Evolutionary conservation across 2,329 filamentous ascomycete genomes (phyloP), one percentile per base, ranked within the genome.

Genomic region (Aspergillus caelatus): DNA sequence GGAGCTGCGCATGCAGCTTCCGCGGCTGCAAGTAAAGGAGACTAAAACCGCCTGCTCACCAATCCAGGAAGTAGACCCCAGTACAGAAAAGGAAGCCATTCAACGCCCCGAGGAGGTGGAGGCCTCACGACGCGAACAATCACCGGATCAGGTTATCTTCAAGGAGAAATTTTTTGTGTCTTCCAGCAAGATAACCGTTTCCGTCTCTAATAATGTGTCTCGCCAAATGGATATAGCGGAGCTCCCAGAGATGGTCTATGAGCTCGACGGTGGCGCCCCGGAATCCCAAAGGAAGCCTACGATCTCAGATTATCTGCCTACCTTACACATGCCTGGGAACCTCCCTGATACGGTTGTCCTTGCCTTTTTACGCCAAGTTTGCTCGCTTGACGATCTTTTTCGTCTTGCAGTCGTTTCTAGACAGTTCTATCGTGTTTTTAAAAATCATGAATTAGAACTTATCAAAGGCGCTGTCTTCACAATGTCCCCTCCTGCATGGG

Each of bases 401-500:
- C 81, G 81, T 39, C 79, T 83, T 4, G 85, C 84, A 5, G 74
- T 83, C 9, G 78, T 87, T 54, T 87, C 85, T 70, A 80, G 79
- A 55, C 83, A 82, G 23, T 88, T 88, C 74, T 87, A 87, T 68
- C 78, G 78, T 4, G 81, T 86, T 0, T 89, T 86, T 75, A 87
- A 88, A 70, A 76, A 79, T 23, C 79, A 88, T 68, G 85, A 88
- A 67, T 75, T 88, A 54, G 71, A 78, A 0, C 76, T 88, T 3
- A 81, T 88, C 61, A 84, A 83, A 57, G 76, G 74, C 7, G 80
- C 84, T 0, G 71, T 86, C 4, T 81, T 78, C 58, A 83, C 81
- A 54, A 82, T 84, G 77, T 88, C 85, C 2, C 81, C 85, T 7
- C 80, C 87, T 1, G 86, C 85, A 0, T 88, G 85, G 85, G 87